phyloP scores from a whole-genome alignment of 306 rosid genomes.

The Vigna trinervia region DNA sequence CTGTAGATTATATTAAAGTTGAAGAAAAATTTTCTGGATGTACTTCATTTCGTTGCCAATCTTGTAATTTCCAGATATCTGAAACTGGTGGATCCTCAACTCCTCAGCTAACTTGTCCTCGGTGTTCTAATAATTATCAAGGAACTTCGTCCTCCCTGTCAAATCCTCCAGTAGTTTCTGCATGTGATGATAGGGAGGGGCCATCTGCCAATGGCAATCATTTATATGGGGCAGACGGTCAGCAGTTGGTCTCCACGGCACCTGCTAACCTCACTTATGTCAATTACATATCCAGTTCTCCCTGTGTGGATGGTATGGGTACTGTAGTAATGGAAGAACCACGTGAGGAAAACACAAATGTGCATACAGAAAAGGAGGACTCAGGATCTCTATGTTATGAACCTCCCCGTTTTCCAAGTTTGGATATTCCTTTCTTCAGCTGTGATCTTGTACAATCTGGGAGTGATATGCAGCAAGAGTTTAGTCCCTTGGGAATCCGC shows the following conservation, averaged over 20 bases:
- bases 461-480: conserved; percentile 91
- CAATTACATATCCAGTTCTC: conserved; percentile 58
- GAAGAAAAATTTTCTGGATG: conserved; percentile 53
- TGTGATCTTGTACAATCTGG: conserved; percentile 91
- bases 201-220: conserved; percentile 51
- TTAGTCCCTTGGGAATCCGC: conserved; percentile 96
- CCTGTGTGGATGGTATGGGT: conserved; percentile 49
- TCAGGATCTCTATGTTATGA: conserved; percentile 81
- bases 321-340: conserved; percentile 52
- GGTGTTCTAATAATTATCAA: conserved; percentile 44
- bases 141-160: conserved; percentile 55
- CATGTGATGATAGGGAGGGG: conserved; percentile 52
- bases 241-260: conserved; percentile 55
- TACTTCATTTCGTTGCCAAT: conserved; percentile 58
- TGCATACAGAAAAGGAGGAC: conserved; percentile 60
- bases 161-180: conserved; percentile 49
- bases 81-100: conserved; percentile 53
- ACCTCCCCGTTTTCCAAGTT: conserved; percentile 95
- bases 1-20: conserved; percentile 51
- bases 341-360: conserved; percentile 50
- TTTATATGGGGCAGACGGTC: conserved; percentile 56
- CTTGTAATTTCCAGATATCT: conserved; percentile 49
- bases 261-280: conserved; percentile 57
- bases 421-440: conserved; percentile 91
- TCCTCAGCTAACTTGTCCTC: conserved; percentile 51